These are phyloP conservation scores for Astrothelium subdiscretum DNA, from an alignment of 495 filamentous ascomycete genomes.

Conservation along the genomic window DNA sequence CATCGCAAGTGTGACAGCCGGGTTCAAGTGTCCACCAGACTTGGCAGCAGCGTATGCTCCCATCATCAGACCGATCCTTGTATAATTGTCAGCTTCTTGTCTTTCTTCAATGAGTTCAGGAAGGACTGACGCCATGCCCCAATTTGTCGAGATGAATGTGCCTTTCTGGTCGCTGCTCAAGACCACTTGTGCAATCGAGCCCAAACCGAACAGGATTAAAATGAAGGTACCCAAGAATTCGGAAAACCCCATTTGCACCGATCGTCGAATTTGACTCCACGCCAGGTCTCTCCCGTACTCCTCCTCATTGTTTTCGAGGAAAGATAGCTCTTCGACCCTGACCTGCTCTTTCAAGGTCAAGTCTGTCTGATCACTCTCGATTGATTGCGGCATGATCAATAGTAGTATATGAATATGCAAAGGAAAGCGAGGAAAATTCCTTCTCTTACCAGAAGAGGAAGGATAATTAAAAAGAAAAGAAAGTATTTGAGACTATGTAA, in stretches of 20 bases:
- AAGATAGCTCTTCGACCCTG: background rate
- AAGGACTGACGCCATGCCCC: constrained; percentile 11
- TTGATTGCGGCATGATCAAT: background rate
- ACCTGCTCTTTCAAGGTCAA: background rate
- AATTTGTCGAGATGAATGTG: constrained; percentile 16
- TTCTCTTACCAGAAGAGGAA: background rate
- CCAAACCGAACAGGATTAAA: constrained; percentile 16
- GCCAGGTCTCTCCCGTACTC: background rate
- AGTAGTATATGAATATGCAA: background rate
- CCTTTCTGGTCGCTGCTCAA: constrained; percentile 9
- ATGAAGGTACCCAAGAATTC: background rate
- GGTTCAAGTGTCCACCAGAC: constrained; percentile 54
- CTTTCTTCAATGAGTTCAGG: background rate
- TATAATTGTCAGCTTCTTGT: background rate
- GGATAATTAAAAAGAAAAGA: background rate
- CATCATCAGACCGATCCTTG: constrained; percentile 46
- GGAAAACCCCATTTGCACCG: background rate
- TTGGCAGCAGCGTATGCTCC: constrained; percentile 48
- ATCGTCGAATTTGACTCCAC: background rate
- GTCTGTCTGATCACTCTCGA: background rate
- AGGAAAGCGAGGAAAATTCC: too few relatives aligned
- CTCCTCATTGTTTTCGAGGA: background rate
- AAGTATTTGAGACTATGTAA: background rate
- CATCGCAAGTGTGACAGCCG: constrained; percentile 51
- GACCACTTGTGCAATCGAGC: constrained; percentile 17